Percentiles rank a stretch among this genome's conserved stretches.
Evolutionary conservation across 2,329 filamentous ascomycete species (phyloP).

Genomic region (Epichloe glyceriae): DNA sequence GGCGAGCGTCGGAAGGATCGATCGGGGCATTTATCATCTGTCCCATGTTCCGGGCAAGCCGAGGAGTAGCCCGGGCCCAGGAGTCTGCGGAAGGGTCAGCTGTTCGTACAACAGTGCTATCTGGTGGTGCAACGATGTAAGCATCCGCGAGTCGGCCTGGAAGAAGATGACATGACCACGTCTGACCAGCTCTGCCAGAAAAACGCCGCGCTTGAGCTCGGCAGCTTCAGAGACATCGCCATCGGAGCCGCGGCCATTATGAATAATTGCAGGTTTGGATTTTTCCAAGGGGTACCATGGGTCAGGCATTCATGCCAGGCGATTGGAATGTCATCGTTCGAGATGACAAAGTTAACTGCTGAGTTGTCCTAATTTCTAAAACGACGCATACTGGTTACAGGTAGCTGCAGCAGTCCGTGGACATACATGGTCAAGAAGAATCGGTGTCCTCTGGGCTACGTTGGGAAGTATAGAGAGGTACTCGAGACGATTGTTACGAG

Average conservation of each 20-base stretch:
- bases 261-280: background rate
- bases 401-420: too few relatives aligned
- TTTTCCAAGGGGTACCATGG: background rate
- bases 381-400: too few relatives aligned
- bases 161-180: background rate
- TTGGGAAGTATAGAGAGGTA: too few relatives aligned
- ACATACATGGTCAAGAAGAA: too few relatives aligned
- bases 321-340: slow-evolving; percentile 2
- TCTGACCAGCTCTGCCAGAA: background rate
- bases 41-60: background rate
- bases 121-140: slow-evolving; percentile 5
- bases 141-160: background rate
- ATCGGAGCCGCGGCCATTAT: background rate
- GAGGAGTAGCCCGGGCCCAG: background rate
- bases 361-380: too few relatives aligned
- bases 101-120: background rate
- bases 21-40: background rate
- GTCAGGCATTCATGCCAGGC: background rate
- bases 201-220: background rate
- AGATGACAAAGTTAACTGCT: too few relatives aligned
- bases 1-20: too few relatives aligned
- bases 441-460: too few relatives aligned
- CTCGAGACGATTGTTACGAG: too few relatives aligned
- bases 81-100: background rate
- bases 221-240: background rate